phyloP scores from a whole-genome alignment of 805 yeast species.

The Lipomyces yamadae region DNA sequence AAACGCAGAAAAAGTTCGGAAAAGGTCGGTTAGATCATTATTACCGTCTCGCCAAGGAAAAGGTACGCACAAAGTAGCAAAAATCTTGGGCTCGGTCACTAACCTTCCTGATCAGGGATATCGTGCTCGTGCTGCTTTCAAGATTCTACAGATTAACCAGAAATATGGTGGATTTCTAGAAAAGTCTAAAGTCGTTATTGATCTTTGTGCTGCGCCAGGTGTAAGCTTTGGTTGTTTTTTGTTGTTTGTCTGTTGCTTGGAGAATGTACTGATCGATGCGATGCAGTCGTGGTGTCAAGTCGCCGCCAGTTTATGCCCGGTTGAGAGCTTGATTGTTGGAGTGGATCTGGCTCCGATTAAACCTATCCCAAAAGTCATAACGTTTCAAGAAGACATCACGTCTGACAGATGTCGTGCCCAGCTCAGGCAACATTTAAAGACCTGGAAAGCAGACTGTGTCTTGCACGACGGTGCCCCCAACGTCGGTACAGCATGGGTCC shows the following conservation, averaged over 20 bases:
- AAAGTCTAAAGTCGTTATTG: conserved; percentile 93
- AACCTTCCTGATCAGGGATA: conserved; percentile 61
- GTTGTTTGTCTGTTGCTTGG: neutral
- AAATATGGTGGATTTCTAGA: conserved; percentile 95
- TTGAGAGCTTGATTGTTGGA: conserved; percentile 89
- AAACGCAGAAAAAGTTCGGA: conserved; percentile 50
- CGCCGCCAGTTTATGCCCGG: conserved; percentile 90
- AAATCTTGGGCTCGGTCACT: too few relatives aligned
- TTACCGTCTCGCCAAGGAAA: conserved; percentile 95
- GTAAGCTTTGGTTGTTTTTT: conserved; percentile 20
- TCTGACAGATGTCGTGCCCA: conserved; percentile 97
- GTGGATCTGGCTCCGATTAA: conserved; percentile 99
- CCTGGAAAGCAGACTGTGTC: conserved; percentile 95
- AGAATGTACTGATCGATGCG: conserved; percentile 13
- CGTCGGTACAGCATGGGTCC: conserved; percentile 99
- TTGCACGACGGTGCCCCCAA: conserved; percentile 99
- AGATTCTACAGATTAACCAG: conserved; percentile 91
- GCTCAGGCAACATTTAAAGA: conserved; percentile 92
- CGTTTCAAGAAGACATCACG: conserved; percentile 96
- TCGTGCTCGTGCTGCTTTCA: conserved; percentile 98
- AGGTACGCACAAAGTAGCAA: conserved; percentile 45
- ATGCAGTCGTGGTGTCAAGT: conserved; percentile 93
- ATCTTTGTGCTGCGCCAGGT: conserved; percentile 99
- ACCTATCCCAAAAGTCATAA: conserved; percentile 90
- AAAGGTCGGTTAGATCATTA: conserved; percentile 99